Evolutionary conservation across 768 basidiomycete species (phyloP).

Genomic region (Boletus reticuloceps): DNA sequence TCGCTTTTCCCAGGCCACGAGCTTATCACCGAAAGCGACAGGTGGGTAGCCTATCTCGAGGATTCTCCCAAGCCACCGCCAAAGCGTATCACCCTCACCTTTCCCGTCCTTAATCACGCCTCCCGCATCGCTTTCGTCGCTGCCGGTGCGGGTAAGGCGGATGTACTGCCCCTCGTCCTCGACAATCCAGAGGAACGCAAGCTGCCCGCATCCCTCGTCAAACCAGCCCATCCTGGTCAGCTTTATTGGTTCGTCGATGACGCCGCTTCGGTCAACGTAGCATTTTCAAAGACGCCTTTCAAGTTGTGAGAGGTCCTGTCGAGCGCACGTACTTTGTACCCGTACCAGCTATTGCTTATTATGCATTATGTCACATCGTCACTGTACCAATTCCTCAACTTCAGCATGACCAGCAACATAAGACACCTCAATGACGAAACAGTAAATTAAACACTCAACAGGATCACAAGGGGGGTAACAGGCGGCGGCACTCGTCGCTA

Average conservation of each 20-base stretch:
- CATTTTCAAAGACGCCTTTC: constrained; percentile 56
- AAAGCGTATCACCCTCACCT: constrained; percentile 88
- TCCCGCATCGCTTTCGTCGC: constrained; percentile 87
- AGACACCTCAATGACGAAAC: constrained; percentile 22
- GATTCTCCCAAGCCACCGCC: constrained; percentile 95
- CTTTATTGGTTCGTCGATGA: constrained; percentile 96
- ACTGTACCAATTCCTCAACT: constrained; percentile 7
- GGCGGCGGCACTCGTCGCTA: constrained; percentile 22
- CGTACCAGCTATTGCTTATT: constrained; percentile 15
- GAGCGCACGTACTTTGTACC: constrained; percentile 21
- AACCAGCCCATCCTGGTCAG: constrained; percentile 74
- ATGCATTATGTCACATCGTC: constrained; percentile 15
- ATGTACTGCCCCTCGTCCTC: constrained; percentile 67
- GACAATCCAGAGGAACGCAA: constrained; percentile 71
- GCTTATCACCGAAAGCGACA: constrained; percentile 79
- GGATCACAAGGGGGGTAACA: constrained; percentile 33
- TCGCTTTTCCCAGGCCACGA: constrained; percentile 94
- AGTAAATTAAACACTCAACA: constrained; percentile 36
- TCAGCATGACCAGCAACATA: constrained; percentile 19
- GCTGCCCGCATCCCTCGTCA: constrained; percentile 81
- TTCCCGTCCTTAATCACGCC: constrained; percentile 88
- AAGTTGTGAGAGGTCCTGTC: constrained; percentile 40
- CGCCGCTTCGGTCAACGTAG: constrained; percentile 64
- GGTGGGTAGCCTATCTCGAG: constrained; percentile 93
- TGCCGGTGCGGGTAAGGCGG: constrained; percentile 77